Conservation (phyloP, 75 land plant species). For the Pinus tabuliformis region DNA sequence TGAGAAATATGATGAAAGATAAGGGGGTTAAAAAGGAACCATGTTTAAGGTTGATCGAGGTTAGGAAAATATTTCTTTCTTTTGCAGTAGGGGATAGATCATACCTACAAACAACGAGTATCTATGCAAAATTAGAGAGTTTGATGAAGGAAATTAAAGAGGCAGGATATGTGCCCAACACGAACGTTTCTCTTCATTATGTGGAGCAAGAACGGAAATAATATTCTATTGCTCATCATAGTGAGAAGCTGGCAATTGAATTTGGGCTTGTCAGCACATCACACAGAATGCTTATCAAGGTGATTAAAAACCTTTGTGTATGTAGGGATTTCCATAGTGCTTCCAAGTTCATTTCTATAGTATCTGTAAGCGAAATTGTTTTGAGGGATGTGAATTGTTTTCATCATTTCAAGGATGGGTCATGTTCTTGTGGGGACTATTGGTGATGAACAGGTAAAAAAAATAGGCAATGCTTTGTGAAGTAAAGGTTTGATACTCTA, state of each 20-base stretch:
- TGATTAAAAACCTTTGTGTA: background rate
- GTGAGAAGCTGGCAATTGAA: slow-evolving; percentile 57
- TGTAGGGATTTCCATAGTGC: background rate
- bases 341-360: background rate
- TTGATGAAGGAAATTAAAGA: slow-evolving; percentile 25
- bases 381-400: background rate
- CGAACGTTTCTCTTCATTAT: slow-evolving; percentile 20
- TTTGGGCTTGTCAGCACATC: slow-evolving; percentile 23
- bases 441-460: background rate
- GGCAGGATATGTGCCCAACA: slow-evolving; percentile 37
- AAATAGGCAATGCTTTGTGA: too few relatives aligned
- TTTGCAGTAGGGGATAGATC: slow-evolving; percentile 40
- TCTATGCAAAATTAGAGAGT: slow-evolving; percentile 29
- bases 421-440: background rate
- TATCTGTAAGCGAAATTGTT: background rate
- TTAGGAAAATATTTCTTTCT: slow-evolving; percentile 23
- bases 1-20: slow-evolving; percentile 34
- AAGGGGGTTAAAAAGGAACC: slow-evolving; percentile 39
- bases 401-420: background rate
- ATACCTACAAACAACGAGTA: slow-evolving; percentile 23
- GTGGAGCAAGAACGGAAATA: slow-evolving; percentile 25
- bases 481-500: too few relatives aligned
- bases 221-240: slow-evolving; percentile 39
- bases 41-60: slow-evolving; percentile 52
- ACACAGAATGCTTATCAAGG: too few relatives aligned